Conservation (phyloP, 78 protist genomes). For the Trichosphaerium sp. region DNA sequence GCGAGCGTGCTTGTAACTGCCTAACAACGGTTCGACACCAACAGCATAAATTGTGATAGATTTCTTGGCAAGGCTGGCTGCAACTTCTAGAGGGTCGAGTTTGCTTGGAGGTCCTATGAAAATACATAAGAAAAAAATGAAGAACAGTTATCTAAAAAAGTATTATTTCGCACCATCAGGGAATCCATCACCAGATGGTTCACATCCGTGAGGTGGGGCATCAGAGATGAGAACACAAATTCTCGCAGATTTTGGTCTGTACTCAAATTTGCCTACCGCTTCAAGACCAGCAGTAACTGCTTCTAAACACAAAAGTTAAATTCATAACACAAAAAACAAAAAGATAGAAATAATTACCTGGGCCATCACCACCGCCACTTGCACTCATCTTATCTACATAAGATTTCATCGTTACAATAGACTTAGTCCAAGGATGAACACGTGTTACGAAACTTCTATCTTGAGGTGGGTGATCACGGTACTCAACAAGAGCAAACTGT, state of each 20-base stretch:
- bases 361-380: constrained; percentile 14
- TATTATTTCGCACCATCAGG: background rate
- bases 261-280: background rate
- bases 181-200: constrained; percentile 8
- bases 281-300: background rate
- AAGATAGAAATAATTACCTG: no score
- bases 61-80: background rate
- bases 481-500: constrained; percentile 6
- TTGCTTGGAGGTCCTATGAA: no score
- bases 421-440: background rate
- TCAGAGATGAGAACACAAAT: background rate
- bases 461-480: constrained; percentile 25
- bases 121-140: no score
- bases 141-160: no score
- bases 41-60: background rate
- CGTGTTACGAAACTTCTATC: background rate
- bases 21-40: background rate
- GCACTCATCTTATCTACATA: background rate
- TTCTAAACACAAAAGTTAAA: no score
- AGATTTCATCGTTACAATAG: background rate
- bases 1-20: background rate
- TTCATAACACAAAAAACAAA: no score
- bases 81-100: background rate
- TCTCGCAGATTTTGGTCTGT: background rate
- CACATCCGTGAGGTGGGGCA: constrained; percentile 17